These are phyloP conservation scores for Theobroma cacao DNA, from an alignment of 345 rosid genomes.

Conservation along the genomic window DNA sequence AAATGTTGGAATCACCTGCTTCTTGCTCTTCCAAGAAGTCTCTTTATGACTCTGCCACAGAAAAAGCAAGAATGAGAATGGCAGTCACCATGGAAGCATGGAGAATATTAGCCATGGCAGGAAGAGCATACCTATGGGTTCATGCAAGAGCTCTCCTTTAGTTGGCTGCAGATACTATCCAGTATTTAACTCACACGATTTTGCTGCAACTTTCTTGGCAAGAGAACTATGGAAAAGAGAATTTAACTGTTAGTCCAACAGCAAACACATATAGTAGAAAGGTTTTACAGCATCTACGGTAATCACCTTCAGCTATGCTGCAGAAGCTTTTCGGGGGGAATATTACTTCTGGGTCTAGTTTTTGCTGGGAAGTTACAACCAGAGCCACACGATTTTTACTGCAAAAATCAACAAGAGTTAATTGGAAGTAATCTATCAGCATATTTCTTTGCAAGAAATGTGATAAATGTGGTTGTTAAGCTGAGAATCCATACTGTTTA, in stretches of 20 bases:
- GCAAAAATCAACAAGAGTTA: conserved; percentile 25
- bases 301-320: conserved; percentile 56
- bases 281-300: not conserved
- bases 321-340: conserved; percentile 55
- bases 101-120: not conserved
- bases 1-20: not conserved
- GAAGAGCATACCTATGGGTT: not conserved
- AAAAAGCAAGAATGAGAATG: not conserved
- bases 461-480: not conserved
- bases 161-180: not conserved
- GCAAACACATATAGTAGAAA: not conserved
- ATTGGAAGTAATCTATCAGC: too few species aligned
- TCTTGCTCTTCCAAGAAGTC: not conserved
- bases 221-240: conserved; percentile 31
- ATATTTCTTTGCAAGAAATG: too few species aligned
- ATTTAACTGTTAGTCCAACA: conserved; percentile 7
- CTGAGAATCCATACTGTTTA: not conserved
- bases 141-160: not conserved
- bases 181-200: not conserved
- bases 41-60: not conserved
- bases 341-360: conserved; percentile 39
- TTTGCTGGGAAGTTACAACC: conserved; percentile 47
- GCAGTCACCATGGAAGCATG: not conserved
- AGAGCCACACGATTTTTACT: conserved; percentile 51
- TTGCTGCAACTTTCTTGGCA: conserved; percentile 45